Conservation (phyloP, 306 rosid species). For the Purshia tridentata region DNA sequence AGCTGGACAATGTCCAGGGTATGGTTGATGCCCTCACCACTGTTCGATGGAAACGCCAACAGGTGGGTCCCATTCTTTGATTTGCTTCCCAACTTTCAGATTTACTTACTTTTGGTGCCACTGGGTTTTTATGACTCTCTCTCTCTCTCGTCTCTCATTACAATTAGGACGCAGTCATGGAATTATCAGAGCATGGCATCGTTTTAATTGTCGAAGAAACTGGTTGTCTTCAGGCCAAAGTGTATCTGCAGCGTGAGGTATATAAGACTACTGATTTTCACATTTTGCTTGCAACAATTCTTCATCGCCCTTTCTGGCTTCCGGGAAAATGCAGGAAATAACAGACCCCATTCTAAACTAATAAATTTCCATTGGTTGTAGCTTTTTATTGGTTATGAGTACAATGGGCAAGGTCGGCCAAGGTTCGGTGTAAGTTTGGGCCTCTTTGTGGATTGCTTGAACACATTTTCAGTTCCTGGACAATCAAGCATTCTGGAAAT, state of each 20-base stretch:
- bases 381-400: conserved; percentile 77
- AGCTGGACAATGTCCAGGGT: conserved; percentile 82
- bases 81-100: neutral
- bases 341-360: neutral
- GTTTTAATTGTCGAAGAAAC: conserved; percentile 83
- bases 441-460: conserved; percentile 77
- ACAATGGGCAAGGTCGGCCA: conserved; percentile 74
- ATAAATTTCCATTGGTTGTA: conserved; percentile 24
- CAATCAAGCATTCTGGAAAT: conserved; percentile 60
- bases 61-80: conserved; percentile 37
- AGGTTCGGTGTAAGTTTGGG: conserved; percentile 91
- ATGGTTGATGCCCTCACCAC: conserved; percentile 82
- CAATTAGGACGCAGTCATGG: conserved; percentile 69
- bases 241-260: conserved; percentile 94
- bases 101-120: neutral
- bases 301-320: neutral
- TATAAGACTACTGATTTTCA: neutral
- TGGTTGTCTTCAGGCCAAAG: conserved; percentile 90
- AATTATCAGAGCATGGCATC: conserved; percentile 83
- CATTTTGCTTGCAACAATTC: no score
- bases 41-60: conserved; percentile 93
- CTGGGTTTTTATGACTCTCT: neutral
- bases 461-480: conserved; percentile 73
- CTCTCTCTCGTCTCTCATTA: no score
- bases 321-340: neutral